These are phyloP conservation scores for Cicer yamashitae DNA, from an alignment of 306 rosid species.

Conservation along the genomic window DNA sequence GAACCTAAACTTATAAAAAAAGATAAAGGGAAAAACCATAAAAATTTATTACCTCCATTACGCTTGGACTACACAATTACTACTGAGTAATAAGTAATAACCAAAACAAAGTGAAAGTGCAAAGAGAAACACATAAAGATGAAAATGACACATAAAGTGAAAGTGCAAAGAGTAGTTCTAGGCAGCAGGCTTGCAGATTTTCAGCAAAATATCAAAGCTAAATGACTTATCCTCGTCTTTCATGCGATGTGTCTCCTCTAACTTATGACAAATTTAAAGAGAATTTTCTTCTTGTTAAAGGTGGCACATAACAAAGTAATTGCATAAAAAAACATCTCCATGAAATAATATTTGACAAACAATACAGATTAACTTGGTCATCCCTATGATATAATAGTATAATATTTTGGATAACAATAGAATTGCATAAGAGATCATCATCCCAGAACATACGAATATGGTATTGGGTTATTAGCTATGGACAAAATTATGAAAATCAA, in stretches of 20 bases:
- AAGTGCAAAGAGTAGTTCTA: conserved; percentile 17
- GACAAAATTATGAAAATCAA: not conserved
- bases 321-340: not conserved
- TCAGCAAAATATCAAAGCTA: conserved; percentile 7
- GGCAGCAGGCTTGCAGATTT: conserved; percentile 8
- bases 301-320: not conserved
- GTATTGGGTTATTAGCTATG: not conserved
- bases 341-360: not conserved
- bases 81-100: conserved; percentile 16
- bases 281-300: not conserved
- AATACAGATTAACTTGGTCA: conserved; percentile 1
- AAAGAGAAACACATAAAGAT: conserved; percentile 26
- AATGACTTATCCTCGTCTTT: not conserved
- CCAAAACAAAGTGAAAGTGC: conserved; percentile 17
- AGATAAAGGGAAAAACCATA: not conserved
- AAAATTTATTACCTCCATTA: conserved; percentile 32
- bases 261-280: not conserved
- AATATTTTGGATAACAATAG: not conserved
- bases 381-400: not conserved
- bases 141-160: conserved; percentile 38
- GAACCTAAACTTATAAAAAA: conserved; percentile 60
- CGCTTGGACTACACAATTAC: not conserved
- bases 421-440: not conserved
- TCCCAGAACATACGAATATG: not conserved
- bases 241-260: not conserved